phyloP scores from a whole-genome alignment of 306 rosid genomes.

The Hylodesmum podocarpum region DNA sequence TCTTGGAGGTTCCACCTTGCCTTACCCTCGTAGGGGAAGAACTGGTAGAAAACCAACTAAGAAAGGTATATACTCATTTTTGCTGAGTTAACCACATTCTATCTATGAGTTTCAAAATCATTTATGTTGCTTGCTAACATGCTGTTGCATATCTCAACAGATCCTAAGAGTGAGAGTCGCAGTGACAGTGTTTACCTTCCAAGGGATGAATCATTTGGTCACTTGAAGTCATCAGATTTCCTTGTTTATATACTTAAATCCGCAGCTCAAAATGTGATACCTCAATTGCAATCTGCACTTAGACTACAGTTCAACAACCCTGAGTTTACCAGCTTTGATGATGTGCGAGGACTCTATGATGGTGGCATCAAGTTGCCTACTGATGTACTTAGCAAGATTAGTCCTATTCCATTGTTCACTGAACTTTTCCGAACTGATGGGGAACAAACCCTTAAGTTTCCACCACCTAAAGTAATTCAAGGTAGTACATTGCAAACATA shows the following conservation, averaged over 20 bases:
- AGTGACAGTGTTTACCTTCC: constrained; percentile 62
- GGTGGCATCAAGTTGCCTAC: constrained; percentile 63
- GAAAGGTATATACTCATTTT: constrained; percentile 38
- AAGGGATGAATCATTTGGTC: constrained; percentile 75
- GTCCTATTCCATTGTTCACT: constrained; percentile 58
- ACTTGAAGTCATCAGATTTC: constrained; percentile 68
- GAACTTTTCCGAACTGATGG: constrained; percentile 71
- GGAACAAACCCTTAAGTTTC: constrained; percentile 50
- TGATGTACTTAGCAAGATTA: constrained; percentile 36
- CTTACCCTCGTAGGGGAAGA: constrained; percentile 88
- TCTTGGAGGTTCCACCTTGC: constrained; percentile 69
- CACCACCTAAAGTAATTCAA: constrained; percentile 65
- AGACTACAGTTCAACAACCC: constrained; percentile 9
- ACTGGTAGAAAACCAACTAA: constrained; percentile 56
- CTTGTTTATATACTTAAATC: constrained; percentile 61
- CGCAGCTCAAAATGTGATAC: constrained; percentile 49
- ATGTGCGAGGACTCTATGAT: constrained; percentile 60
- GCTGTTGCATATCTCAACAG: constrained; percentile 29
- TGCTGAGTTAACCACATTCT: neutral
- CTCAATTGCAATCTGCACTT: constrained; percentile 43
- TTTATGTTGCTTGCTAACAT: neutral
- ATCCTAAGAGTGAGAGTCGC: constrained; percentile 53
- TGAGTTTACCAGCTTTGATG: constrained; percentile 62
- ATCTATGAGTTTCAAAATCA: neutral
- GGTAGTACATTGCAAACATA: constrained; percentile 37